These are phyloP conservation scores for Diplodia corticola DNA, from an alignment of 2,329 filamentous ascomycete species.

Conservation along the genomic window DNA sequence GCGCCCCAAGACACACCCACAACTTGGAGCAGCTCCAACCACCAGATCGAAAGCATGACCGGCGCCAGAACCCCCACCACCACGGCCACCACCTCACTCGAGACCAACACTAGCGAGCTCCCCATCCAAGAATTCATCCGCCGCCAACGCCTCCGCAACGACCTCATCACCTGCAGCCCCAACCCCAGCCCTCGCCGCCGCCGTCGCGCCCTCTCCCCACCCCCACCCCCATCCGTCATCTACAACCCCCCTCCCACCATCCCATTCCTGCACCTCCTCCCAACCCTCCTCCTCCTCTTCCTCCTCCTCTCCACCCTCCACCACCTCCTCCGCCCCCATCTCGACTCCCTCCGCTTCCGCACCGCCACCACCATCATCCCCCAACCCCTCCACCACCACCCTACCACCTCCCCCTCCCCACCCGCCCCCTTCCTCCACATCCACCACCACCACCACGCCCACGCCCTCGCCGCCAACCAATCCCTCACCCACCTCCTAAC, in stretches of 20 bases:
- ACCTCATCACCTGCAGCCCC: background rate
- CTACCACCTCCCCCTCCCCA: background rate
- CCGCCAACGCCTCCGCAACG: slow-evolving; percentile 1
- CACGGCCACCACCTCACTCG: background rate
- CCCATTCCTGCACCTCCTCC: background rate
- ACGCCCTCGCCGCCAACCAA: background rate
- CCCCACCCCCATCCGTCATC: background rate
- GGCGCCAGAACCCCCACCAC: background rate
- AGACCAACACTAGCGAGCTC: background rate
- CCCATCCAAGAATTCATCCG: slow-evolving; percentile 8
- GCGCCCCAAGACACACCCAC: background rate
- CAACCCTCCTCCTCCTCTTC: background rate
- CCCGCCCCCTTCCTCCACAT: background rate
- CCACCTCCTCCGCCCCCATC: too few species aligned
- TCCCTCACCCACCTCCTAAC: background rate
- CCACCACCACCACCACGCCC: too few species aligned
- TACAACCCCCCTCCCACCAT: background rate
- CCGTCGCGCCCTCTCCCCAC: background rate
- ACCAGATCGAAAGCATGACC: background rate
- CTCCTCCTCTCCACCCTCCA: background rate
- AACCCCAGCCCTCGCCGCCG: too few species aligned
- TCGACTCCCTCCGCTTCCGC: background rate
- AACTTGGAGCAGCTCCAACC: background rate
- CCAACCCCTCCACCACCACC: background rate
- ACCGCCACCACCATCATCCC: background rate